phyloP scores from a whole-genome alignment of 2,329 filamentous ascomycete species.

The Arthrocladium fulminans region DNA sequence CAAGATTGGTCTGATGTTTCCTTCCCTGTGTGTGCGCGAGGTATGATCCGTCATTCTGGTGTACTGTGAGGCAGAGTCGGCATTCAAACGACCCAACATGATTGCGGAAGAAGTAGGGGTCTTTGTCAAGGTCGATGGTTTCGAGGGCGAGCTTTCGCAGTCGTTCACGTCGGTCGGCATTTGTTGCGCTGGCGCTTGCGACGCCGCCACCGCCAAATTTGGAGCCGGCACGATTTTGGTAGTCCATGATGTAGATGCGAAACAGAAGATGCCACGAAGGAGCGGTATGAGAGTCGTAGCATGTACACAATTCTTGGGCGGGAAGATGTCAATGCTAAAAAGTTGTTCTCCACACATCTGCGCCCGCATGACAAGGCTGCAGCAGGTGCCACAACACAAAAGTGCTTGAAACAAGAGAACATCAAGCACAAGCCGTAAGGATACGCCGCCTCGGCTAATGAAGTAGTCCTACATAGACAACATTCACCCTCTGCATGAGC shows the following conservation, averaged over 20 bases:
- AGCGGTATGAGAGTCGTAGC: no score
- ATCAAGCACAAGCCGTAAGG: not conserved
- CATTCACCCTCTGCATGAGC: not conserved
- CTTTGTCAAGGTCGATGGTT: constrained; percentile 97
- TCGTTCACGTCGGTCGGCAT: constrained; percentile 93
- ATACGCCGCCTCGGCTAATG: not conserved
- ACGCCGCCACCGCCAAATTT: constrained; percentile 98
- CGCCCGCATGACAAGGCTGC: not conserved
- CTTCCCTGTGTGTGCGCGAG: constrained; percentile 96
- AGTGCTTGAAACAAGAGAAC: no score
- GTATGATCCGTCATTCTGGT: constrained; percentile 98
- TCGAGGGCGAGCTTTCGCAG: constrained; percentile 96
- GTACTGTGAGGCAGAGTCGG: constrained; percentile 89
- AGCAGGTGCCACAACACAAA: not conserved
- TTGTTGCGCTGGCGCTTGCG: constrained; percentile 84
- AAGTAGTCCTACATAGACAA: not conserved
- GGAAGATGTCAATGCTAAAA: not conserved
- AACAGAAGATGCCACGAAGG: no score
- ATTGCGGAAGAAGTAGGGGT: constrained; percentile 99
- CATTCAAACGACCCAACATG: constrained; percentile 98
- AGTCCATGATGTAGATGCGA: constrained; percentile 48
- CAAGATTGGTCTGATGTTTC: constrained; percentile 98
- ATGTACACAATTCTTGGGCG: not conserved
- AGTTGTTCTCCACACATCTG: not conserved
- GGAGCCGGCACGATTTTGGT: constrained; percentile 87